Evolutionary conservation across 352 stramenopile species (phyloP), one percentile per base, ranked within the genome.

Genomic region (Thalassiosira mediterranea): DNA sequence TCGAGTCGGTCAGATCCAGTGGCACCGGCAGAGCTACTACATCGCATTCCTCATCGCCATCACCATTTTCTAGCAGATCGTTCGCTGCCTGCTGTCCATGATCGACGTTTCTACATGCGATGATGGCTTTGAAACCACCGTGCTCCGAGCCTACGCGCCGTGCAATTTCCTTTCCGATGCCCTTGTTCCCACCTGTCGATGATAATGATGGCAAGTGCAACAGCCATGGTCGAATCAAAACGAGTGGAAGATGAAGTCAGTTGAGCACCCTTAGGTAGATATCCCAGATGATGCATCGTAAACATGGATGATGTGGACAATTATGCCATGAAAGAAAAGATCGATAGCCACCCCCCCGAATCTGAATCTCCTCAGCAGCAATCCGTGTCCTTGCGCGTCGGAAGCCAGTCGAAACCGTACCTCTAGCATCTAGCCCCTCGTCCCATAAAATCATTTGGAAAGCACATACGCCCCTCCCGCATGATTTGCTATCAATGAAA

Each of bases 141-240:
- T 52, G 51, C 5, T 84, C 72, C 10, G 37, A 66, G 1, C 59
- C 66, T 21, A 88, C 56, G 42, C 57, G 52, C 11, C 67, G 31
- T 7, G 72, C 71, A 15, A 86, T 88, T 57, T 88, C 76, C 68
- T 84, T 83, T 8, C 76, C 76, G 4, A 86, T 86, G 40, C 80
- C 80, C 26, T 86, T 88, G 52, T 88, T 88, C 3, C 38, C 62
- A 4, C 80, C 80, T 4, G 72, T 76, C 19, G 80, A n/a, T n/a
- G n/a, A n/a, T n/a, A n/a, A n/a, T 62, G 11, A 84, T 34, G 7
- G 63, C 69, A 37, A 81, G 37, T 15, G 37, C 8, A 44, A 44
- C 15, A 44, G 8, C 8, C 15, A 8, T 44, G 37, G 15, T 44
- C 15, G 37, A 44, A 15, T 15, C 37, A 44, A 15, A 8, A 44